These are phyloP conservation scores for Ustilago bromivora DNA, from an alignment of 1,284 basidiomycete species.

Conservation along the genomic window DNA sequence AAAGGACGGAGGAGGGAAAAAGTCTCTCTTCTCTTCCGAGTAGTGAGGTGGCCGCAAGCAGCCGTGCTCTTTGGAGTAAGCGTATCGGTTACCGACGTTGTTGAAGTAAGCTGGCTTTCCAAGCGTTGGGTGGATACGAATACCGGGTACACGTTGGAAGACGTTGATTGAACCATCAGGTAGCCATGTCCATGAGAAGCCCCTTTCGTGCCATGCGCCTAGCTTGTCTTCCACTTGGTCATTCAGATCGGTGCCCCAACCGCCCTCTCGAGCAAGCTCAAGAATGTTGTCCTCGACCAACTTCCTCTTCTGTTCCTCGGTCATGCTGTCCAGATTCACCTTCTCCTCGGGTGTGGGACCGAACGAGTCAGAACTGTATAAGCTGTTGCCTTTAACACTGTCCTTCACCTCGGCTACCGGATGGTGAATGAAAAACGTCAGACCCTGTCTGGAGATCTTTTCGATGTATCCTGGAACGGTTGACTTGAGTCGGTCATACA, in stretches of 20 bases:
- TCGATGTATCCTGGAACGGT: conserved; percentile 27
- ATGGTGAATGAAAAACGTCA: conserved; percentile 53
- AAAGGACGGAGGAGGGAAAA: conserved; percentile 42
- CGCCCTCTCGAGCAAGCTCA: conserved; percentile 47
- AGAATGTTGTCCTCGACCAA: conserved; percentile 47
- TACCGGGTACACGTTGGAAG: conserved; percentile 49
- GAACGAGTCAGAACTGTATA: conserved; percentile 48
- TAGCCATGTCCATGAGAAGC: conserved; percentile 48
- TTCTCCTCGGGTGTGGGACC: conserved; percentile 31
- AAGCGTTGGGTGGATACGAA: conserved; percentile 44
- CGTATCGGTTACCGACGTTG: conserved; percentile 49
- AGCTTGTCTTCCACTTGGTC: conserved; percentile 10
- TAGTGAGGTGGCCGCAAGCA: conserved; percentile 36
- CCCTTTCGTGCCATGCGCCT: conserved; percentile 42
- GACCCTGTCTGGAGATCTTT: conserved; percentile 24
- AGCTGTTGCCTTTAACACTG: conserved; percentile 42
- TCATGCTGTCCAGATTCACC: conserved; percentile 18
- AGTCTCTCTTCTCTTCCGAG: conserved; percentile 34
- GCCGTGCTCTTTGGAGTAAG: conserved; percentile 34
- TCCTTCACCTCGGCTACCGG: conserved; percentile 43
- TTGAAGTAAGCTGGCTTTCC: conserved; percentile 48
- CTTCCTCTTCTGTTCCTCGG: conserved; percentile 37
- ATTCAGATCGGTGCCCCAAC: conserved; percentile 19
- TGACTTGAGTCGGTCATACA: conserved; percentile 44
- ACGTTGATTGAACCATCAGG: conserved; percentile 53